phyloP scores from a whole-genome alignment of 306 rosid species.

The apple (Malus domestica) region ASM211411v1 NC_041796.1:2114001-2114500 shows the following conservation, averaged over 20 bases:
- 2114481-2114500: neutral
- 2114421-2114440: neutral
- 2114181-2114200: neutral
- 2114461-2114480: neutral
- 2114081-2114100: neutral
- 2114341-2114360: neutral
- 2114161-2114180: neutral
- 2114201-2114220: neutral
- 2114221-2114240: neutral
- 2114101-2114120: neutral
- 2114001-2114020: neutral
- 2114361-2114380: neutral
- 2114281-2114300: neutral
- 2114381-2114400: neutral
- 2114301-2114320: neutral
- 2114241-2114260: neutral
- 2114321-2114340: neutral
- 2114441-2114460: too few relatives aligned
- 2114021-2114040: neutral
- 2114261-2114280: neutral
- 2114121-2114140: neutral
- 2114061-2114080: too few relatives aligned
- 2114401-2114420: neutral
- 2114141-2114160: neutral
- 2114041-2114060: neutral